These are phyloP conservation scores for Saksenaea oblongispora DNA, from an alignment of 371 early-diverging fungal species.

Conservation along the genomic window DNA sequence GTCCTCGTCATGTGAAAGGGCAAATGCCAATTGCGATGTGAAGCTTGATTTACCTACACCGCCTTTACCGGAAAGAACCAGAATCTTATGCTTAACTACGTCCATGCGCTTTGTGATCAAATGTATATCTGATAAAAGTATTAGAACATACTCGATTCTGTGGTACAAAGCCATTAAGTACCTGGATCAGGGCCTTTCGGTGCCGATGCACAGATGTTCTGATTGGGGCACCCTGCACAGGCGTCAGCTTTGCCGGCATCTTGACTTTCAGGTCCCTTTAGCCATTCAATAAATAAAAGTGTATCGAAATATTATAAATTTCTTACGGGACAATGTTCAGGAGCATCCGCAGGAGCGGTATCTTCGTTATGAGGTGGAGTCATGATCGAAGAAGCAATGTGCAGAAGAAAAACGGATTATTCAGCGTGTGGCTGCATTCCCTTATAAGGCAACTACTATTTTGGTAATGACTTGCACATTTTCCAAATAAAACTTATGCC, in stretches of 20 bases:
- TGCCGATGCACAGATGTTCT: constrained; percentile 84
- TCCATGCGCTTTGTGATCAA: constrained; percentile 71
- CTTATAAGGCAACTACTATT: too few relatives aligned
- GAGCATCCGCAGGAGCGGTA: constrained; percentile 19
- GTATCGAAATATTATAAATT: neutral
- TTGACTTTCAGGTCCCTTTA: constrained; percentile 83
- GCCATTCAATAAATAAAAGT: neutral
- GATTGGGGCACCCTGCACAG: constrained; percentile 98
- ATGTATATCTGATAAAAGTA: constrained; percentile 39
- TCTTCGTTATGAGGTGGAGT: constrained; percentile 24
- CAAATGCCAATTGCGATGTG: constrained; percentile 78
- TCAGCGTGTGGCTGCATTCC: too few relatives aligned
- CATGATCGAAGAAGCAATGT: constrained; percentile 2
- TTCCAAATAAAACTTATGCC: too few relatives aligned
- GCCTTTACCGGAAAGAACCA: constrained; percentile 99
- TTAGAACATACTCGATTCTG: constrained; percentile 1
- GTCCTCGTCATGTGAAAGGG: constrained; percentile 67
- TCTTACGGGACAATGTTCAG: constrained; percentile 28
- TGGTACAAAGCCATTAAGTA: constrained; percentile 17
- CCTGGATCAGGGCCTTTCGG: constrained; percentile 96
- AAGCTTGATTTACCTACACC: constrained; percentile 98
- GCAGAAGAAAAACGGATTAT: neutral
- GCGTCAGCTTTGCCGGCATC: constrained; percentile 91
- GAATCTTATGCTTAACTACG: constrained; percentile 76
- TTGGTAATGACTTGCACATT: too few relatives aligned